phyloP scores from a whole-genome alignment of 2,329 filamentous ascomycete genomes.

The Colletotrichum simmondsii region DNA sequence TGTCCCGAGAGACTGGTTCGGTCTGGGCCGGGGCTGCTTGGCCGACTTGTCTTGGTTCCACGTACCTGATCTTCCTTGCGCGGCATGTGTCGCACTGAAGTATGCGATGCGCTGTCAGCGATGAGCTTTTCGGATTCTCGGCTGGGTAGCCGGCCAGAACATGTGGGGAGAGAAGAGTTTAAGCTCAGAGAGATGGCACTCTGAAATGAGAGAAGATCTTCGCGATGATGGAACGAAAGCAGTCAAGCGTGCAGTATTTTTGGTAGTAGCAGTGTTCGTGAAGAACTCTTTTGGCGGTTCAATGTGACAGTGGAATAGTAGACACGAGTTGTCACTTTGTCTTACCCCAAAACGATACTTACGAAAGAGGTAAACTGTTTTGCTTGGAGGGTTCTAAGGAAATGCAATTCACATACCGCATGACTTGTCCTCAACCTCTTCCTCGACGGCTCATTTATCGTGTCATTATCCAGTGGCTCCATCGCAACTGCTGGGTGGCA shows the following conservation, averaged over 20 bases:
- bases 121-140: not conserved
- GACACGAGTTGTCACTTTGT: not conserved
- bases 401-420: constrained; percentile 45
- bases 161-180: not conserved
- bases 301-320: not conserved
- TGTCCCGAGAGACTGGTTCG: constrained; percentile 16
- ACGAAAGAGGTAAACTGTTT: not conserved
- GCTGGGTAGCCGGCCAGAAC: not conserved
- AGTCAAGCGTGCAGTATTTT: not conserved
- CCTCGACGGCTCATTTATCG: constrained; percentile 44
- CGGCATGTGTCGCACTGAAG: constrained; percentile 59
- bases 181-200: not conserved
- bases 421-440: constrained; percentile 55
- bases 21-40: constrained; percentile 17
- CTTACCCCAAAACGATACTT: not conserved
- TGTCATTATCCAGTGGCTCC: constrained; percentile 40
- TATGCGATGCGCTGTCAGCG: not conserved
- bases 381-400: not conserved
- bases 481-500: constrained; percentile 22
- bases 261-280: not conserved
- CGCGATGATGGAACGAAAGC: not conserved
- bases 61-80: constrained; percentile 57
- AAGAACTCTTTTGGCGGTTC: not conserved
- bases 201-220: not conserved
- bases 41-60: not conserved